Evolutionary conservation across 2,329 filamentous ascomycete genomes (phyloP).

Genomic region (Hypoxylon sp.): DNA sequence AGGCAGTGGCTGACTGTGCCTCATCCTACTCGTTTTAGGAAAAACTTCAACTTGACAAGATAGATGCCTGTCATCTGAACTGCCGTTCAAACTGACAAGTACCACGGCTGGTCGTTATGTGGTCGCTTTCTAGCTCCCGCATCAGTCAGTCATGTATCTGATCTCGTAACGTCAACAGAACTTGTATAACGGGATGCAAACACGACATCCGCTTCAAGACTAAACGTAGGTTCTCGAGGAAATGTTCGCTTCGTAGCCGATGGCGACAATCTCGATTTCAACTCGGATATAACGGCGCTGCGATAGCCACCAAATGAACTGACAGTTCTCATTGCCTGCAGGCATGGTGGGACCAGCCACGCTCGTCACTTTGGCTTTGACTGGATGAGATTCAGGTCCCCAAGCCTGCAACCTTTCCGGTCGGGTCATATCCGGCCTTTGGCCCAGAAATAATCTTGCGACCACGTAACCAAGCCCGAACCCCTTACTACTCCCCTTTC

Average conservation of each 20-base stretch:
- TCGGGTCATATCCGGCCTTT: constrained; percentile 18
- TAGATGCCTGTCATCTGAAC: too few species aligned
- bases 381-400: constrained; percentile 8
- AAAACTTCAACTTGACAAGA: too few species aligned
- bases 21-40: too few species aligned
- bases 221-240: background rate
- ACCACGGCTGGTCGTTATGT: too few species aligned
- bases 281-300: constrained; percentile 12
- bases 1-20: too few species aligned
- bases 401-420: constrained; percentile 11
- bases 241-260: constrained; percentile 2
- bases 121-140: too few species aligned
- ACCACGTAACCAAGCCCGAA: constrained; percentile 3
- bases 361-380: constrained; percentile 11
- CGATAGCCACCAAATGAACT: too few species aligned
- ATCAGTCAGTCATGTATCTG: too few species aligned
- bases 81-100: too few species aligned
- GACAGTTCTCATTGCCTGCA: too few species aligned
- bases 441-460: constrained; percentile 3
- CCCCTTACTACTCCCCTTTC: constrained; percentile 2
- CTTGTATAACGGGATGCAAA: background rate
- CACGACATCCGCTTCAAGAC: background rate
- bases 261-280: constrained; percentile 1
- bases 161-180: too few species aligned
- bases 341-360: constrained; percentile 12